Evolutionary conservation across 306 rosid genomes (phyloP), one percentile per base, ranked within the genome.

Genomic region (Senna tora): DNA sequence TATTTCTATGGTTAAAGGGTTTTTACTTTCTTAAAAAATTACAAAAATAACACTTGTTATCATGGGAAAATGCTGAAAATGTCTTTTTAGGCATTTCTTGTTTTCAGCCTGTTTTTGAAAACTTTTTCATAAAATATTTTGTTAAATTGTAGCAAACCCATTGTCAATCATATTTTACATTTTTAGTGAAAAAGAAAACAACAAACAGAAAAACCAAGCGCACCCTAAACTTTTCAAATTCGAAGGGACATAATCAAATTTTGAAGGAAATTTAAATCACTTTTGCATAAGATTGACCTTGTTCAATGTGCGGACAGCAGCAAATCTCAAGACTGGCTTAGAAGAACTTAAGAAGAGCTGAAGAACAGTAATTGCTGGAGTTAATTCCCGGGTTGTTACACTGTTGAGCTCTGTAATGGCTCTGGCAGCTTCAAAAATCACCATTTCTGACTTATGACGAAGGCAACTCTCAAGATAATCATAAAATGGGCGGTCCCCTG

Each of bases 391-490:
- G 81, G 77, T 89, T 39, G 99, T 87, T 81, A 94, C 97, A 38
- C 97, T 92, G 70, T 60, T 89, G 61, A 94, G 95, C 85, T 94
- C 99, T 21, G 99, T 94, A 79, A 94, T 94, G 77, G 93, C 96
- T 81, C 86, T 89, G 72, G 99, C 97, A 79, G 99, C 96, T 84
- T 94, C 99, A 85, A 94, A 91, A 67, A 94, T 94, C 74, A 94
- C 99, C 97, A 91, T 94, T 76, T 94, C 99, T 65, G 97, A 93
- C 83, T 94, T 94, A 85, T 94, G 99, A 63, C 97, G 95, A 25
- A 94, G 94, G 82, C 99, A 94, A 78, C 97, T 87, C 90, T 94
- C 99, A 75, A 94, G 97, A 82, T 60, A 94, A 85, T 94, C 97
- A 14, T 87, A 94, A 76, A 94, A 94, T 11, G 99, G 99, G 2